Evolutionary conservation across 805 yeast species (phyloP).

Genomic region (Torulaspora microellipsoides): DNA sequence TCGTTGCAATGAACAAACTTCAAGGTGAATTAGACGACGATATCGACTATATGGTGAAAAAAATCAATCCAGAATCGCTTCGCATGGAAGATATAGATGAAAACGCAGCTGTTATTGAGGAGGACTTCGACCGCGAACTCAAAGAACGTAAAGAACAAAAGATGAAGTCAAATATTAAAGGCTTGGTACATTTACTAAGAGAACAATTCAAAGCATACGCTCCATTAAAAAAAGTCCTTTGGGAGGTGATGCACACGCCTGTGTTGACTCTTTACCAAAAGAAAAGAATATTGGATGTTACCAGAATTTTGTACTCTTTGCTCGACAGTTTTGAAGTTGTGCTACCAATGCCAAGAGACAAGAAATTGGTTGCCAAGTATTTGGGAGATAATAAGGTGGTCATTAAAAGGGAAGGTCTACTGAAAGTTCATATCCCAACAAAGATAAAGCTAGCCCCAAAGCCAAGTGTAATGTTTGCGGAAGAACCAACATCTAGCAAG

Average conservation of each 20-base stretch:
- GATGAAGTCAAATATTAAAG: slow-evolving; percentile 27
- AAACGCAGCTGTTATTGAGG: slow-evolving; percentile 22
- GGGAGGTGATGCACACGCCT: slow-evolving; percentile 67
- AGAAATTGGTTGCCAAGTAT: slow-evolving; percentile 56
- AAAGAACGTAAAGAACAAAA: slow-evolving; percentile 21
- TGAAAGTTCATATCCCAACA: slow-evolving; percentile 29
- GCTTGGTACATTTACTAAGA: slow-evolving; percentile 24
- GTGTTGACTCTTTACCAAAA: slow-evolving; percentile 54
- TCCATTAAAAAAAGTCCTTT: slow-evolving; percentile 56
- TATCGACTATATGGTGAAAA: slow-evolving; percentile 37
- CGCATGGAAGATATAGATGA: slow-evolving; percentile 16
- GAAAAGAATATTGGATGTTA: slow-evolving; percentile 57
- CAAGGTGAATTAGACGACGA: slow-evolving; percentile 63
- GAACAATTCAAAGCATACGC: slow-evolving; percentile 37
- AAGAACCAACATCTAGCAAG: neutral
- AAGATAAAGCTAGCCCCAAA: slow-evolving; percentile 16
- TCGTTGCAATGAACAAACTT: slow-evolving; percentile 62
- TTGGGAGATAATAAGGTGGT: slow-evolving; percentile 51
- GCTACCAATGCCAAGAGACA: slow-evolving; percentile 63
- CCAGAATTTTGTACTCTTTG: slow-evolving; percentile 62
- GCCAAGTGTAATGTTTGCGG: slow-evolving; percentile 1
- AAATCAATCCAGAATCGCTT: slow-evolving; percentile 21
- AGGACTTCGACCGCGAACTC: slow-evolving; percentile 20
- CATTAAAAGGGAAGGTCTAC: slow-evolving; percentile 49
- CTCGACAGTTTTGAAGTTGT: slow-evolving; percentile 56